These are phyloP conservation scores for Pichia membranifaciens DNA, from an alignment of 805 yeast genomes.

Conservation along the genomic window DNA sequence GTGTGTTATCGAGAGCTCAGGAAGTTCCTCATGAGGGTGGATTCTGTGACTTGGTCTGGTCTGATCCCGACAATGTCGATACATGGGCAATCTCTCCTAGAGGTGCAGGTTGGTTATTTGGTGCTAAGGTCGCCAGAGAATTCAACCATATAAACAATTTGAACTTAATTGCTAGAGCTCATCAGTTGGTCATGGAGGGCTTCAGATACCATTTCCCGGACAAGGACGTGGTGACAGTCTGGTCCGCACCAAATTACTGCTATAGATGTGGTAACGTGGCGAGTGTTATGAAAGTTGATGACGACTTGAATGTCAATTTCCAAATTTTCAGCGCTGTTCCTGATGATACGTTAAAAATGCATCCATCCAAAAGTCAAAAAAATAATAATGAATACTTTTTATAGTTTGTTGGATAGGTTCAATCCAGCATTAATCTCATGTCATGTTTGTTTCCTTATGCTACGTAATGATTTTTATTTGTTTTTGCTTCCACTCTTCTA, in stretches of 20 bases:
- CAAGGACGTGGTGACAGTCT: constrained; percentile 93
- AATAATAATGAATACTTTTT: constrained; percentile 35
- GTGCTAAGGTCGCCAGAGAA: constrained; percentile 88
- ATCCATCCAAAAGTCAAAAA: constrained; percentile 32
- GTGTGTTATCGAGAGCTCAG: constrained; percentile 92
- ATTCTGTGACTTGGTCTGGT: constrained; percentile 95
- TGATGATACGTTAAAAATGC: constrained; percentile 51
- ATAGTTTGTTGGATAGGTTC: constrained; percentile 8
- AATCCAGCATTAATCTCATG: neutral
- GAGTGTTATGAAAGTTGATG: constrained; percentile 93
- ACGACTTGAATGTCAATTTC: constrained; percentile 79
- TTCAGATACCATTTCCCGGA: constrained; percentile 94
- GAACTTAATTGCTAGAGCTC: constrained; percentile 88
- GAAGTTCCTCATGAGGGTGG: constrained; percentile 99
- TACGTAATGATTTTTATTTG: constrained; percentile 3
- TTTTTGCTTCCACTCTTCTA: neutral
- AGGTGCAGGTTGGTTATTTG: constrained; percentile 98
- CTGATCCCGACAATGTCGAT: constrained; percentile 95
- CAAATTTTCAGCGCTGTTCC: constrained; percentile 94
- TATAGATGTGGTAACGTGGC: constrained; percentile 98
- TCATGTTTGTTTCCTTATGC: constrained; percentile 1
- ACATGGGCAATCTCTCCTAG: constrained; percentile 98
- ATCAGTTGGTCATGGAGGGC: constrained; percentile 98
- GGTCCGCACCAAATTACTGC: constrained; percentile 98
- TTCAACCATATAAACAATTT: constrained; percentile 92